A percentile compares a stretch with the other conserved stretches of the same genome.
Evolutionary conservation across 1,139 yeast genomes (phyloP).

Genomic region (Tardiomyces depauwii): DNA sequence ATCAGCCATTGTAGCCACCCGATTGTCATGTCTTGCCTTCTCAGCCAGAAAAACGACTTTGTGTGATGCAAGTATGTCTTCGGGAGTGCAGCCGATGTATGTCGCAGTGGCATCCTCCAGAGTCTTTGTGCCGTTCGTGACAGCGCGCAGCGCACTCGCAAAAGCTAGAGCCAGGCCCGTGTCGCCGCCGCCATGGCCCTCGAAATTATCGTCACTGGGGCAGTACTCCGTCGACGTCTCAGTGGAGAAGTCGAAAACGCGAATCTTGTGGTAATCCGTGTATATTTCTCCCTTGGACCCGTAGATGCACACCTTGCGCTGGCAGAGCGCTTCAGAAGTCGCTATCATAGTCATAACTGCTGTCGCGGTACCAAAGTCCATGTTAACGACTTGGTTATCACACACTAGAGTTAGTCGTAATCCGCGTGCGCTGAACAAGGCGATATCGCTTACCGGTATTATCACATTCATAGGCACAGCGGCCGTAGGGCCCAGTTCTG

Average conservation of each 20-base stretch:
- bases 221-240: conserved; percentile 9
- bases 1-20: conserved; percentile 9
- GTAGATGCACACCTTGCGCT: conserved; percentile 15
- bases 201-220: conserved; percentile 10
- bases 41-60: conserved; percentile 19
- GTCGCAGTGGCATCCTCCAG: conserved; percentile 9
- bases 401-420: conserved; percentile 7
- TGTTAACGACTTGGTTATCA: conserved; percentile 17
- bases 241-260: conserved; percentile 15
- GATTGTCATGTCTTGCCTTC: conserved; percentile 13
- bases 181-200: conserved; percentile 22
- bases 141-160: conserved; percentile 15
- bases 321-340: conserved; percentile 16
- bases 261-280: conserved; percentile 16
- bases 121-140: conserved; percentile 5
- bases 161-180: conserved; percentile 17
- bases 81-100: conserved; percentile 16
- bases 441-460: conserved; percentile 9
- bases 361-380: conserved; percentile 17
- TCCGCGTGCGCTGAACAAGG: too few species aligned
- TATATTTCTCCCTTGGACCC: conserved; percentile 18
- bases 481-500: conserved; percentile 15
- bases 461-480: conserved; percentile 17
- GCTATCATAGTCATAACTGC: conserved; percentile 23
- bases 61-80: conserved; percentile 15